phyloP scores from a whole-genome alignment of 352 stramenopile species.

The Globisporangium cystogenes region DNA sequence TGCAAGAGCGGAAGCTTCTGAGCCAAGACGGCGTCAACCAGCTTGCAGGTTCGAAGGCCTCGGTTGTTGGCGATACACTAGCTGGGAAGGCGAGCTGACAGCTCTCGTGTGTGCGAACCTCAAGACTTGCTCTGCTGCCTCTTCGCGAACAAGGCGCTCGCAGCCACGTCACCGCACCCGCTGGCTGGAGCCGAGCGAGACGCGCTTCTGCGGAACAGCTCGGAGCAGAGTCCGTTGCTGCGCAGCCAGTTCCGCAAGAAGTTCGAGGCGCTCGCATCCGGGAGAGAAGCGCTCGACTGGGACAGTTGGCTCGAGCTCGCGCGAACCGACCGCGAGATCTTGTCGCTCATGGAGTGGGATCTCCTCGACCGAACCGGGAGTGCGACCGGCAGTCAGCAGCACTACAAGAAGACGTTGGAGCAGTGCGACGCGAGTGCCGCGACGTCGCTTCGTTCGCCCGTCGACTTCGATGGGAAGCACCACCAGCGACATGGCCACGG shows the following conservation, averaged over 20 bases:
- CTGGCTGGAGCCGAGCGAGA: conserved; percentile 7
- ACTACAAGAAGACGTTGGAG: background rate
- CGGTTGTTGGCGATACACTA: too few species aligned
- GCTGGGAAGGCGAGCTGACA: background rate
- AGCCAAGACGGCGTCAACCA: conserved; percentile 30
- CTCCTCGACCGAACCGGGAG: conserved; percentile 5
- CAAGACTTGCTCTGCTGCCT: conserved; percentile 54
- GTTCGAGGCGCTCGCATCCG: conserved; percentile 22
- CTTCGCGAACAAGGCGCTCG: conserved; percentile 33
- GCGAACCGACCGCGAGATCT: conserved; percentile 24
- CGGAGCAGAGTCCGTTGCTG: conserved; percentile 36
- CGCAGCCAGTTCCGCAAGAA: conserved; percentile 40
- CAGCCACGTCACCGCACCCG: conserved; percentile 3
- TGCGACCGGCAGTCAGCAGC: background rate
- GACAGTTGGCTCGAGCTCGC: conserved; percentile 31
- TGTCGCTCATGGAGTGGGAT: conserved; percentile 29
- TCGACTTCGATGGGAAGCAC: background rate
- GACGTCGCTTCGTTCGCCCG: conserved; percentile 1
- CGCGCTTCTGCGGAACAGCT: conserved; percentile 5
- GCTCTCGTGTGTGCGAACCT: background rate
- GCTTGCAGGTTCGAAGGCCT: conserved; percentile 42
- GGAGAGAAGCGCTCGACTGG: conserved; percentile 21
- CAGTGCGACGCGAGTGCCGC: background rate
- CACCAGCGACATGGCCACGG: conserved; percentile 1
- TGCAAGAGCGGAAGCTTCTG: conserved; percentile 20